phyloP scores from a whole-genome alignment of 305 asterid genomes.

The Fraxinus velutina region DNA sequence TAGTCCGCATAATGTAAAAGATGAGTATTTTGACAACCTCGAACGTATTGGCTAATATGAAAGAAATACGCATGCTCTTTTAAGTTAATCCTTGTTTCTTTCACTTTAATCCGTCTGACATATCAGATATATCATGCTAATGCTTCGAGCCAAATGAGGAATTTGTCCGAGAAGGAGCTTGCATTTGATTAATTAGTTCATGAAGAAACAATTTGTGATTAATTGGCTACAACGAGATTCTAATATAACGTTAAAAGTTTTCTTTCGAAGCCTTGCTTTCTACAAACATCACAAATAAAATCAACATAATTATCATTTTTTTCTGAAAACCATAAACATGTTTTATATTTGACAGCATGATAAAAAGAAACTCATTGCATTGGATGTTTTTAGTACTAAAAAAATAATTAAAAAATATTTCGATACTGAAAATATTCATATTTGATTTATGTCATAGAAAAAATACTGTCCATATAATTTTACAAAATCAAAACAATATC shows the following conservation, averaged over 20 bases:
- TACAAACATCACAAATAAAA: background rate
- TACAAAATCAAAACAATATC: background rate
- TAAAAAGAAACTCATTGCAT: background rate
- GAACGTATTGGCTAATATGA: background rate
- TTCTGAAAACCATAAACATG: background rate
- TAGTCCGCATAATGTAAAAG: background rate
- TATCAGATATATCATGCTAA: background rate
- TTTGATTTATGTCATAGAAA: too few species aligned
- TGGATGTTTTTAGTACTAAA: background rate
- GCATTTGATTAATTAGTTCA: background rate
- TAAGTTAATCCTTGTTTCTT: background rate
- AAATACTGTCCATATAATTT: background rate
- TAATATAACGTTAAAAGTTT: background rate
- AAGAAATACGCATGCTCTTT: background rate
- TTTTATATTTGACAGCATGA: background rate
- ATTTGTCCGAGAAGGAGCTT: background rate
- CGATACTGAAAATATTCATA: background rate
- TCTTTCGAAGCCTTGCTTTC: background rate
- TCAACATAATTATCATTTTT: background rate
- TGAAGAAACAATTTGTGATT: background rate
- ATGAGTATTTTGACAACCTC: background rate
- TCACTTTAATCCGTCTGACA: background rate
- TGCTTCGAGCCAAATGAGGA: background rate
- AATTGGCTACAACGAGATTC: background rate
- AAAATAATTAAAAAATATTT: too few species aligned